Evolutionary conservation across 1,139 yeast genomes (phyloP).

Genomic region (Suhomyces ambrosiae): DNA sequence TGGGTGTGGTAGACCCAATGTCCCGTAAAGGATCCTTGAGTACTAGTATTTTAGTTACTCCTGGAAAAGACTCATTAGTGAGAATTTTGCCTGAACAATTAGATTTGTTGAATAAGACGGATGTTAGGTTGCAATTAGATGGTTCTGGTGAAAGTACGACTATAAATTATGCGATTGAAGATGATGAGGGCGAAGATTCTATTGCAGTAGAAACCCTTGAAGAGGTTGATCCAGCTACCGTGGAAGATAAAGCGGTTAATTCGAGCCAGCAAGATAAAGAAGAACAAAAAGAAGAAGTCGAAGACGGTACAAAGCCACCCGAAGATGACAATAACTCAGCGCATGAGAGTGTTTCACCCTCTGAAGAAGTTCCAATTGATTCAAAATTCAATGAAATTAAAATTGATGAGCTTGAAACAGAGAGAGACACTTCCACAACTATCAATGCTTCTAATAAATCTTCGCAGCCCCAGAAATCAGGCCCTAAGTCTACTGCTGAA

Average conservation of each 20-base stretch:
- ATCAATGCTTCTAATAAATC: not conserved
- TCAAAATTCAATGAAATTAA: constrained; percentile 4
- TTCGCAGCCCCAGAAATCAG: not conserved
- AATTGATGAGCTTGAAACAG: constrained; percentile 4
- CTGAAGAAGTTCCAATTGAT: constrained; percentile 8
- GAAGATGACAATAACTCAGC: no score
- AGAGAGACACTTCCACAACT: not conserved
- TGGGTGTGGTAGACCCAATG: constrained; percentile 39
- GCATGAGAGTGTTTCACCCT: no score
- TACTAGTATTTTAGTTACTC: constrained; percentile 37
- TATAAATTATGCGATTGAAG: constrained; percentile 10
- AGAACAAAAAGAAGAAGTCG: not conserved
- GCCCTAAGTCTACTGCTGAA: constrained; percentile 4
- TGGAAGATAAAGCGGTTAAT: not conserved
- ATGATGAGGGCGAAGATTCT: constrained; percentile 7
- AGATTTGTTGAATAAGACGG: constrained; percentile 21
- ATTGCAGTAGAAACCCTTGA: constrained; percentile 3
- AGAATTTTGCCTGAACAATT: constrained; percentile 30
- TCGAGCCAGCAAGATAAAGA: no score
- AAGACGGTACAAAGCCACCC: no score
- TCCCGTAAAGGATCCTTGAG: constrained; percentile 43
- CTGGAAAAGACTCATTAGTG: constrained; percentile 35
- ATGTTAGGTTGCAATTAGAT: constrained; percentile 10
- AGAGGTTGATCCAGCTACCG: not conserved
- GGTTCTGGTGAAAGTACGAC: not conserved